Conservation (phyloP, 2,329 filamentous ascomycete species). For the Aspergillus fructus region DNA sequence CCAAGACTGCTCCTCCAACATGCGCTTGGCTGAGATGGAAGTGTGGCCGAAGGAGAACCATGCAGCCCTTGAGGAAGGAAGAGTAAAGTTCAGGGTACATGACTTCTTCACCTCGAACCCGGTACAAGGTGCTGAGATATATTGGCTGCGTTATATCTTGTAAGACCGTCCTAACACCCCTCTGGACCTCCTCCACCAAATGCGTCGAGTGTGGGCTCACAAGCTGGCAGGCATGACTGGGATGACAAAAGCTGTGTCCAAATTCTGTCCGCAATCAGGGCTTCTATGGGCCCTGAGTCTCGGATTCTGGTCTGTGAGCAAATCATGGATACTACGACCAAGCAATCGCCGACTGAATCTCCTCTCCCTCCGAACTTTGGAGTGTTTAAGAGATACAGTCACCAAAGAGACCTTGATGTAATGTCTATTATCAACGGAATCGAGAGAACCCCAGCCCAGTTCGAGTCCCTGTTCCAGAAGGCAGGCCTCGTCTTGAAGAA, state of each 20-base stretch:
- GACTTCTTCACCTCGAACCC: conserved; percentile 11
- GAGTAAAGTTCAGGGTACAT: conserved; percentile 4
- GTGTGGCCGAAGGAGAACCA: conserved; percentile 7
- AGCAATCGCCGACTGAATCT: too few relatives aligned
- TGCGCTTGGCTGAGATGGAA: not conserved
- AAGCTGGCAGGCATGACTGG: conserved; percentile 12
- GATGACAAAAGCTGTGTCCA: conserved; percentile 10
- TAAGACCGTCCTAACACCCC: not conserved
- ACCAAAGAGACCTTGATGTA: too few relatives aligned
- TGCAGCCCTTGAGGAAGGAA: not conserved
- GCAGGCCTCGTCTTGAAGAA: too few relatives aligned
- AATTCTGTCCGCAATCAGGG: conserved; percentile 10
- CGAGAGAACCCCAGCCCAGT: too few relatives aligned
- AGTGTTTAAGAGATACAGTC: too few relatives aligned
- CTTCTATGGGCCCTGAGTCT: not conserved
- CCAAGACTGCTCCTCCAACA: conserved; percentile 3
- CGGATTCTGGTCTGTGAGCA: conserved; percentile 14
- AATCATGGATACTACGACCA: conserved; percentile 13
- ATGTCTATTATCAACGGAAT: too few relatives aligned
- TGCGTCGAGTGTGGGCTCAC: not conserved
- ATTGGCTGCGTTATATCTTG: conserved; percentile 13
- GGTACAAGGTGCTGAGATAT: conserved; percentile 5
- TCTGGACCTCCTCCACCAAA: not conserved
- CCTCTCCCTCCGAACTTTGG: too few relatives aligned
- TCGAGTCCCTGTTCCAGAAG: too few relatives aligned